Conservation (phyloP, 306 rosid genomes). For the Clitoria ternatea region DNA sequence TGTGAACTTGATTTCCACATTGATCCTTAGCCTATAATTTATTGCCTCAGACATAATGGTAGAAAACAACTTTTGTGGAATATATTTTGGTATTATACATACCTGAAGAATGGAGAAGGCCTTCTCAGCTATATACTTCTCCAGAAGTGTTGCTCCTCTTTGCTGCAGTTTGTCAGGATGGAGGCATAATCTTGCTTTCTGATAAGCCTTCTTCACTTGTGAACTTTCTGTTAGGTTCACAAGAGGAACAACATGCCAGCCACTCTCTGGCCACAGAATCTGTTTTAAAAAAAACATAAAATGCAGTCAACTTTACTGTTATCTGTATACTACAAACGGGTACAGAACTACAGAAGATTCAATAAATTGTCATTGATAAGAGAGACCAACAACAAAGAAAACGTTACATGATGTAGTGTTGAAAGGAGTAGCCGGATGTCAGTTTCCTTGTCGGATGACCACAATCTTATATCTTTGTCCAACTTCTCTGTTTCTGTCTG, state of each 20-base stretch:
- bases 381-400: not conserved
- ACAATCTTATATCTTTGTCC: slow-evolving; percentile 64
- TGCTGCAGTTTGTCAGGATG: slow-evolving; percentile 93
- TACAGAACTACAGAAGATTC: not conserved
- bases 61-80: not conserved
- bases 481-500: slow-evolving; percentile 55
- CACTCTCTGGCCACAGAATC: slow-evolving; percentile 80
- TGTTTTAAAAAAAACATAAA: slow-evolving; percentile 31
- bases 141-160: slow-evolving; percentile 75
- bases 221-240: slow-evolving; percentile 57
- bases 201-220: slow-evolving; percentile 76
- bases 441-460: slow-evolving; percentile 85
- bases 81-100: slow-evolving; percentile 10
- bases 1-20: not conserved
- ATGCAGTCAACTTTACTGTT: slow-evolving; percentile 14
- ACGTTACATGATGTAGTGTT: slow-evolving; percentile 64
- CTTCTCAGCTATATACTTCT: slow-evolving; percentile 69
- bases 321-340: not conserved
- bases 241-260: slow-evolving; percentile 66
- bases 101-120: slow-evolving; percentile 92
- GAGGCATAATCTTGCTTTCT: slow-evolving; percentile 86
- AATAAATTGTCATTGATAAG: not conserved
- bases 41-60: not conserved
- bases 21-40: not conserved
- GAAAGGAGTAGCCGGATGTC: slow-evolving; percentile 80